Evolutionary conservation across 2,329 filamentous ascomycete species (phyloP).

Genomic region (Tolypocladium tropicale): DNA sequence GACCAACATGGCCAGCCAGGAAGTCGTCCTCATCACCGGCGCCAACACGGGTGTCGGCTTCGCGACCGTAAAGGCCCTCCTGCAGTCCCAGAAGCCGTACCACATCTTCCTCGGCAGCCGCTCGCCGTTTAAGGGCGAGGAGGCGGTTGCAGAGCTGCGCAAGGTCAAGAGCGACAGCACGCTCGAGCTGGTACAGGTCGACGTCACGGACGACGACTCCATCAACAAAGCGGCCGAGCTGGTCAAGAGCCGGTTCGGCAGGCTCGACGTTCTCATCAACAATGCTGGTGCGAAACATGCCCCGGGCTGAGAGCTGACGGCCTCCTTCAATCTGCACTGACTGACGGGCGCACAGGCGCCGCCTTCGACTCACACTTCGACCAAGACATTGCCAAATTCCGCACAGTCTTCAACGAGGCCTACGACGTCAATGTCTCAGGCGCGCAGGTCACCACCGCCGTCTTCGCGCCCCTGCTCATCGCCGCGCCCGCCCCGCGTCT

Average conservation of each 20-base stretch:
- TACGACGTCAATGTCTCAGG: slow-evolving; percentile 42
- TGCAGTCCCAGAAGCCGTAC: slow-evolving; percentile 36
- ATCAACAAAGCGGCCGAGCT: slow-evolving; percentile 34
- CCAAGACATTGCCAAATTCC: slow-evolving; percentile 16
- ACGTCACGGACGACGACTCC: slow-evolving; percentile 41
- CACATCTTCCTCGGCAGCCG: slow-evolving; percentile 46
- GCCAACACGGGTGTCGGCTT: slow-evolving; percentile 52
- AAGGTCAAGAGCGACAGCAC: slow-evolving; percentile 29
- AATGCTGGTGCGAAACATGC: slow-evolving; percentile 38
- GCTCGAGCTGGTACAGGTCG: slow-evolving; percentile 37
- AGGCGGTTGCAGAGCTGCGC: slow-evolving; percentile 30
- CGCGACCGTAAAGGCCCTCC: slow-evolving; percentile 44
- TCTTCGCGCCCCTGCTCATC: slow-evolving; percentile 34
- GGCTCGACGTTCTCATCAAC: slow-evolving; percentile 44
- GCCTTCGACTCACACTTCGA: slow-evolving; percentile 27
- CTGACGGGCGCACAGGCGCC: slow-evolving; percentile 18
- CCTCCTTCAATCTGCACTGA: too few species aligned
- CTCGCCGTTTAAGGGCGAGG: slow-evolving; percentile 36
- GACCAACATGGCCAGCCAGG: slow-evolving; percentile 7
- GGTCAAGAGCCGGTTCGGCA: slow-evolving; percentile 30
- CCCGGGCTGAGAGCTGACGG: slow-evolving; percentile 2
- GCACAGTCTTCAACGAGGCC: slow-evolving; percentile 32
- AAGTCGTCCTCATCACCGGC: slow-evolving; percentile 48
- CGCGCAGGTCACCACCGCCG: slow-evolving; percentile 28
- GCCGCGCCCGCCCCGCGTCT: slow-evolving; percentile 29